phyloP scores from a whole-genome alignment of 2,329 filamentous ascomycete species.

The Tricladium varicosporioides region DNA sequence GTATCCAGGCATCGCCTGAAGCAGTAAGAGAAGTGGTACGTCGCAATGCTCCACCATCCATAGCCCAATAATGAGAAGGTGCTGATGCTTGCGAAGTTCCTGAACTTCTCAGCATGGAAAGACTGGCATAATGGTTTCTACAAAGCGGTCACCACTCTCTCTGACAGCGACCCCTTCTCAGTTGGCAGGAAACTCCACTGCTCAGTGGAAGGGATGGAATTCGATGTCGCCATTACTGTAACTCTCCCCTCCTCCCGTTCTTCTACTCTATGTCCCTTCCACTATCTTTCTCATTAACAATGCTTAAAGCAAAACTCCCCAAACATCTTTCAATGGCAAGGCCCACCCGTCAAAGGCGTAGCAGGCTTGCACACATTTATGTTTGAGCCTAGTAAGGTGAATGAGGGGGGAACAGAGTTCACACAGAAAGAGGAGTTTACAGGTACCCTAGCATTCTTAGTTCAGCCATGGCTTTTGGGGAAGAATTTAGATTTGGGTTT shows the following conservation, averaged over 20 bases:
- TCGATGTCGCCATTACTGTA: background rate
- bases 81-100: background rate
- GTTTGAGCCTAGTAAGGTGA: background rate
- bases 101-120: background rate
- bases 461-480: slow-evolving; percentile 1
- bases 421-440: slow-evolving; percentile 1
- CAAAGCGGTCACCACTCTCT: background rate
- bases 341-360: background rate
- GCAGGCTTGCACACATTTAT: background rate
- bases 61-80: background rate
- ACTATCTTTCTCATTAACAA: background rate
- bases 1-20: background rate
- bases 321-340: background rate
- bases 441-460: background rate
- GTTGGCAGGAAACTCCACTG: background rate
- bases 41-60: background rate
- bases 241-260: background rate
- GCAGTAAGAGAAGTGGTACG: background rate
- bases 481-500: background rate
- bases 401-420: background rate
- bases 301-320: background rate
- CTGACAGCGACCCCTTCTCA: background rate
- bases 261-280: background rate
- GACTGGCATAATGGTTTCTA: background rate
- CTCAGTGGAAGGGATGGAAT: background rate